Conservation (phyloP, 139 green algal genomes). For the Tetradesmus lagerheimii region DNA sequence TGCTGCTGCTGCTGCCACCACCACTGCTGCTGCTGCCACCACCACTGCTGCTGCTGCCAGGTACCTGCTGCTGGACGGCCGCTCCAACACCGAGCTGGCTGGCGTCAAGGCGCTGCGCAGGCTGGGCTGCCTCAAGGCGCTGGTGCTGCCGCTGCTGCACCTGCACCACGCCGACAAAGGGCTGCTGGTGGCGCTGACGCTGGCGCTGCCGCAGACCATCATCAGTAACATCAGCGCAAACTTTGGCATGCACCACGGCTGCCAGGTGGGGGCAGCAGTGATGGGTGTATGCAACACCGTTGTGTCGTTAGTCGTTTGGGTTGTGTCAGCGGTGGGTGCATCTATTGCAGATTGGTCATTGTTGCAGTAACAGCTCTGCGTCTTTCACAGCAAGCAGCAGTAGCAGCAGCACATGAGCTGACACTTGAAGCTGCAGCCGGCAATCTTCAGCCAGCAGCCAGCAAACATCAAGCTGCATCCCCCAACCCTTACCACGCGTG, state of each 20-base stretch:
- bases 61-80: slow-evolving; percentile 42
- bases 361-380: background rate
- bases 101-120: slow-evolving; percentile 29
- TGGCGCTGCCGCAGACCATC: slow-evolving; percentile 3
- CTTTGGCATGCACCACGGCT: slow-evolving; percentile 23
- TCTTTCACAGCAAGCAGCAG: background rate
- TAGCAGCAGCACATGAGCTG: background rate
- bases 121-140: background rate
- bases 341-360: too few relatives aligned
- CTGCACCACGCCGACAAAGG: slow-evolving; percentile 16
- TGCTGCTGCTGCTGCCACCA: background rate
- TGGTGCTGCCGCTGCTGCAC: slow-evolving; percentile 40
- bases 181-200: background rate
- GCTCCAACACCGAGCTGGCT: background rate
- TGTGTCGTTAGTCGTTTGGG: too few relatives aligned
- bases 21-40: background rate
- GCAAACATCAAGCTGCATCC: too few relatives aligned
- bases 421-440: too few relatives aligned
- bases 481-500: too few relatives aligned
- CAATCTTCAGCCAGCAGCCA: too few relatives aligned
- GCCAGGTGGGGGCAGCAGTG: background rate
- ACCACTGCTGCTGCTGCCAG: background rate
- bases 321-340: too few relatives aligned
- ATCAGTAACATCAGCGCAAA: slow-evolving; percentile 10
- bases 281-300: background rate